Base-by-base conservation (phyloP, 2,329 filamentous ascomycete species). In the Colletotrichum filicis region DNA sequence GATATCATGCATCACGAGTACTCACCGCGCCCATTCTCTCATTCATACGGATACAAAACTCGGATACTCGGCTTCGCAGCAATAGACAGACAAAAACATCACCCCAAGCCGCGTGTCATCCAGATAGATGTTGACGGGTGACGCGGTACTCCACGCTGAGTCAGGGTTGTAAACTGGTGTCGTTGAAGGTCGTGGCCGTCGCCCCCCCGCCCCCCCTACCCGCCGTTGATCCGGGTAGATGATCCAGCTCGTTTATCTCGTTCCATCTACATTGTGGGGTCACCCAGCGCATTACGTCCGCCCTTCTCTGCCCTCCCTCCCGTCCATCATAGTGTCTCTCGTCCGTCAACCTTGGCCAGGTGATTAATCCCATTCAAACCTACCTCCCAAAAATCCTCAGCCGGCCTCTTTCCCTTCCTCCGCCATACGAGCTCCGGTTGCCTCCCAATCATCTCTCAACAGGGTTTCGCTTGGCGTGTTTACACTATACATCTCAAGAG, bases 161-260 rank as follows among this genome's bases (percentile, higher is more conserved):
- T 49, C 19, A 49, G 42, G 5, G 32, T n/a, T 19, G 37, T 35
- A 35, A 7, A 3, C 37, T 7, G 37, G 37, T 42, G 16, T 16
- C 16, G 37, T 49, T 19, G 16, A 49, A 19, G 16, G 19, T n/a
- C 8, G 42, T 49, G 42, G 32, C 32, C 32, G 11, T 35, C 5
- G 12, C 35, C 24, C 46, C 11, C 46, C 60, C 5, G 12, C 35
- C 24, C 46, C 11, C 46, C 60, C 28, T 28, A 46, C 28, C 37
- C 19, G 57, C 37, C 57, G 14, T 60, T 60, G 57, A 60, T 60
- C 57, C 57, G 32, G 32, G 57, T 35, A 63, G 46, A 63, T 63
- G 52, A 11, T 30, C 37, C 37, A 30, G 16, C 24, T 30, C 8
- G 59, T 46, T 35, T 28, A 28, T 61, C 35, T 30, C 24, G 60